These are phyloP conservation scores for Chenopodium berlandieri DNA, from an alignment of 148 eudicot species.

Conservation along the genomic window DNA sequence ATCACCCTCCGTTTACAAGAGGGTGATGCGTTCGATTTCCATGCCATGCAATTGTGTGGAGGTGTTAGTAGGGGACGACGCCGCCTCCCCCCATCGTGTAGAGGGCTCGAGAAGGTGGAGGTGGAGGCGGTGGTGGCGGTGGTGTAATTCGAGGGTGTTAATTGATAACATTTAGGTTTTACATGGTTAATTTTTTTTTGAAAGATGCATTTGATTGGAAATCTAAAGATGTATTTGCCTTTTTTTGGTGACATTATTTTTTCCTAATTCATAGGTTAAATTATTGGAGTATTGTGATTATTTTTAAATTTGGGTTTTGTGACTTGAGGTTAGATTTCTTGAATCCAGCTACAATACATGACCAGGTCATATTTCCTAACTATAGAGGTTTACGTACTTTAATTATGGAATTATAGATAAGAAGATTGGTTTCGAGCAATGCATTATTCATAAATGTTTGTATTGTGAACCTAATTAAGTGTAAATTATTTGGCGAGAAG, in stretches of 20 bases:
- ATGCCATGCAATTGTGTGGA: constrained; percentile 11
- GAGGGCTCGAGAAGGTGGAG: background rate
- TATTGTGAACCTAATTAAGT: too few species aligned
- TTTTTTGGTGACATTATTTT: constrained; percentile 13
- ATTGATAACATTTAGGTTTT: background rate
- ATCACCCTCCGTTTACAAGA: constrained; percentile 36
- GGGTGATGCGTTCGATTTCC: constrained; percentile 11
- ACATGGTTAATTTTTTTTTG: background rate
- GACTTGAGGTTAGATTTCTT: background rate
- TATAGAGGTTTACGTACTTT: background rate
- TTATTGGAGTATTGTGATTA: background rate
- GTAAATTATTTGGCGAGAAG: too few species aligned
- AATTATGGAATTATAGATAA: background rate
- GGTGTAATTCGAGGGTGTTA: background rate
- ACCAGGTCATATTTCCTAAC: background rate
- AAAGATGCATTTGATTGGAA: background rate
- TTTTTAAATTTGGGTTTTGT: constrained; percentile 8
- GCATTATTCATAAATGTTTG: too few species aligned
- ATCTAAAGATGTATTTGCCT: constrained; percentile 19
- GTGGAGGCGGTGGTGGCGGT: background rate
- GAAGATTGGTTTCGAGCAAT: background rate
- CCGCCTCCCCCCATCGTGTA: constrained; percentile 22
- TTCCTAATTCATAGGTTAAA: constrained; percentile 18
- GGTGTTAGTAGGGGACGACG: background rate
- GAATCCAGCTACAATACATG: background rate